Conservation (phyloP, 192 early-diverging fungal genomes). For the Dissophora globulifera region DNA sequence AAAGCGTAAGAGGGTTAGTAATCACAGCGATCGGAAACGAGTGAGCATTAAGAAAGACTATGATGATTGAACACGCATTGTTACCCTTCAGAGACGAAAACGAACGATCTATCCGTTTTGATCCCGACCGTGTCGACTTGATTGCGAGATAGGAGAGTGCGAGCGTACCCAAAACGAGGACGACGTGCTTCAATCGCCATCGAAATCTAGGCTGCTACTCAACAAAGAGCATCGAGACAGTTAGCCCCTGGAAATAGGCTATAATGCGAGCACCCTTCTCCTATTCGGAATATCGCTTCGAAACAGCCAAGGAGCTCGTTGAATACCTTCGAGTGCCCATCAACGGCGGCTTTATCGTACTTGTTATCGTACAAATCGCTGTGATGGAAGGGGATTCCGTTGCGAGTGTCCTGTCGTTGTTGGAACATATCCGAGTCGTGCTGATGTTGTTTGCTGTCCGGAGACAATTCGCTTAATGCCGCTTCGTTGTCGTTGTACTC, state of each 20-base stretch:
- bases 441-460: no score
- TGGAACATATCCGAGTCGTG: conserved; percentile 19
- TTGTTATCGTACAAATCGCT: conserved; percentile 37
- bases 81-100: conserved; percentile 1
- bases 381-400: conserved; percentile 11
- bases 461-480: no score
- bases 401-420: conserved; percentile 4
- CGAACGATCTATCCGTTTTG: neutral
- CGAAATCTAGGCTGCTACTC: conserved; percentile 9
- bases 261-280: neutral
- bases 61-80: no score
- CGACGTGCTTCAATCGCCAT: conserved; percentile 7
- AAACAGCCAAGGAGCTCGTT: neutral
- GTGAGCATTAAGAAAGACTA: no score
- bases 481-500: no score
- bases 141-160: conserved; percentile 6
- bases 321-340: conserved; percentile 24
- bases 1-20: no score
- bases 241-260: no score
- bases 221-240: neutral
- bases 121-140: neutral
- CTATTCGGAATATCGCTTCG: neutral
- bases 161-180: conserved; percentile 1
- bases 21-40: no score
- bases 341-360: conserved; percentile 15